phyloP scores from a whole-genome alignment of 140 eudicot species.

The Anethum foeniculum region DNA sequence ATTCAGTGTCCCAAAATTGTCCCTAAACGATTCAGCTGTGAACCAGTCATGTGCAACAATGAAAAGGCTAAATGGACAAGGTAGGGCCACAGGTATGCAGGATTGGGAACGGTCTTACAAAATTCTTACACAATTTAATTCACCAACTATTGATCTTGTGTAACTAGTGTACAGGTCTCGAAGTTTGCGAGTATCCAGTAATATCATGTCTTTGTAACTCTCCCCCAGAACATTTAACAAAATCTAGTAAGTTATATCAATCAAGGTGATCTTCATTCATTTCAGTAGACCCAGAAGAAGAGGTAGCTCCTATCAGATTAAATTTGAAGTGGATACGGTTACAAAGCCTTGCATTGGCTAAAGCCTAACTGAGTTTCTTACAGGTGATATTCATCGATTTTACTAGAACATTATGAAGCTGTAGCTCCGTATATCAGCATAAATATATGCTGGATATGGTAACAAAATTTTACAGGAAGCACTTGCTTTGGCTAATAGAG shows the following conservation, averaged over 20 bases:
- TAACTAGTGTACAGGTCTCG: neutral
- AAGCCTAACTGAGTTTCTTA: no score
- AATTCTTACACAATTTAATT: neutral
- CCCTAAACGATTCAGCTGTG: neutral
- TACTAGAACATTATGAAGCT: neutral
- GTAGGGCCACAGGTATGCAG: neutral
- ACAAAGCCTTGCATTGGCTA: neutral
- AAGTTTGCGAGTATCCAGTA: neutral
- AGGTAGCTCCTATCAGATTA: neutral
- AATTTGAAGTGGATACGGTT: neutral
- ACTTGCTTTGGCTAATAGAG: neutral
- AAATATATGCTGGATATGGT: neutral
- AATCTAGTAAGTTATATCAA: neutral
- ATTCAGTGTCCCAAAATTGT: neutral
- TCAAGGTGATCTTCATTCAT: neutral
- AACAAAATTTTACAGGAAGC: neutral
- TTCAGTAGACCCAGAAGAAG: neutral
- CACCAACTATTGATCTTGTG: neutral
- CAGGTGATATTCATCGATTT: neutral
- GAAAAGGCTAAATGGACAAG: neutral
- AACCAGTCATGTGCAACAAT: neutral
- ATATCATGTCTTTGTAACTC: neutral
- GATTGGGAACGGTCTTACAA: neutral
- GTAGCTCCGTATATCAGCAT: neutral
- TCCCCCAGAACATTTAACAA: neutral